Base-by-base conservation (phyloP, 1,284 basidiomycete species). In the Lentinus polychrous region DNA sequence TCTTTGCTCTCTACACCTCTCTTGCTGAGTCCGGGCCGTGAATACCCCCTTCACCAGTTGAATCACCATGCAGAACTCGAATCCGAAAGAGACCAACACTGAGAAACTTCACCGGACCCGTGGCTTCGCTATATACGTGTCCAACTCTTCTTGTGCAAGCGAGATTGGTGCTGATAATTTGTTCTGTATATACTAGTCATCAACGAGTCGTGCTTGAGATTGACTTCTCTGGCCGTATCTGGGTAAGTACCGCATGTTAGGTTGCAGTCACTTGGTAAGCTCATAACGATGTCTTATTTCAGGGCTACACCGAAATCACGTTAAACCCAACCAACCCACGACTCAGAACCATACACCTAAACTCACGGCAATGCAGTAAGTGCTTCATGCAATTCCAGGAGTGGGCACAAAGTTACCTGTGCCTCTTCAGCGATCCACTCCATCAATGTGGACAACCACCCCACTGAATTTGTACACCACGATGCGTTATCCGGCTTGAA, bases 241-340 rank as follows among this genome's bases (percentile, higher is more conserved):
- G 85, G 80, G 89, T 89, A 68, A 55, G 76, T 43, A 31, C 17
- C 40, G 36, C 23, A 17, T 41, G 14, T n/a, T 15, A 32, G 43
- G 24, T 27, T 27, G 38, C 31, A 37, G 43, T 50, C 47, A 49
- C 36, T 18, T 36, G 14, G 27, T 42, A 40, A 47, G 23, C 31
- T 49, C 37, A 22, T 24, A 35, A 22, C 53, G 24, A 22, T 45
- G 46, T 53, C 32, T 59, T 38, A 5, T 27, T 7, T 5, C 35
- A 92, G 90, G 91, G 91, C 54, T 94, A 92, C 68, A 94, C 93
- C 18, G 93, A 96, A 69, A 80, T 96, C 57, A 91, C 89, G 15
- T 76, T 96, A 49, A 67, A 87, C 32, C 94, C 94, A 7, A 82
- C 79, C 34, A 84, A 73, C 60, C 78, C 76, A 52, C 83, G 89